Percentiles rank a stretch among this genome's conserved stretches.
Evolutionary conservation across 1,139 yeast genomes (phyloP).

Genomic region (Cylindricascospora bacillispora): DNA sequence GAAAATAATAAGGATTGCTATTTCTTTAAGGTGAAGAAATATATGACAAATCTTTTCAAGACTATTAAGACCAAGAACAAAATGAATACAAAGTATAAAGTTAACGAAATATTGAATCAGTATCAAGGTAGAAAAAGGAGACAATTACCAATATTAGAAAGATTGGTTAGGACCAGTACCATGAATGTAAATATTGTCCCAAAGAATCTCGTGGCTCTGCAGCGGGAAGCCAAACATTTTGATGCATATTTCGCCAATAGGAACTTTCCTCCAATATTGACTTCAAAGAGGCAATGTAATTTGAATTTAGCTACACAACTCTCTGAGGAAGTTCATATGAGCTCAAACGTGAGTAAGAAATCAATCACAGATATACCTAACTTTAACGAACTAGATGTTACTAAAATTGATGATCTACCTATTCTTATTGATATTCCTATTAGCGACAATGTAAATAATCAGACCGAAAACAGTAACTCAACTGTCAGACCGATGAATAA

Average conservation of each 20-base stretch:
- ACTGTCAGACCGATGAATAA: background rate
- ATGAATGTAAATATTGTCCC: too few species aligned
- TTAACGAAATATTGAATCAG: slow-evolving; percentile 22
- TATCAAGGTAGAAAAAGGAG: slow-evolving; percentile 21
- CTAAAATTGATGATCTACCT: slow-evolving; percentile 18
- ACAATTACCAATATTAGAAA: slow-evolving; percentile 25
- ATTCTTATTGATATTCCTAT: slow-evolving; percentile 19
- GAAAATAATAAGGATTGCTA: slow-evolving; percentile 39
- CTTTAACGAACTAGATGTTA: too few species aligned
- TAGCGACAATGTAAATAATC: slow-evolving; percentile 2
- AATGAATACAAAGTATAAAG: slow-evolving; percentile 23
- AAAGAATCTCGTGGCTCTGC: too few species aligned
- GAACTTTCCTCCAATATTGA: too few species aligned
- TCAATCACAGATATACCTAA: too few species aligned
- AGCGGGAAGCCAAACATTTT: too few species aligned
- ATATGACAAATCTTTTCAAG: slow-evolving; percentile 18
- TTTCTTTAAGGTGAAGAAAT: slow-evolving; percentile 46
- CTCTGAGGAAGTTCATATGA: too few species aligned
- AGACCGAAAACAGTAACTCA: background rate
- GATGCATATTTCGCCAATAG: too few species aligned
- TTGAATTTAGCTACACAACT: too few species aligned
- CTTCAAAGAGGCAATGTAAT: too few species aligned
- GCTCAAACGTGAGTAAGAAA: too few species aligned
- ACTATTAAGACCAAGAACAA: slow-evolving; percentile 23
- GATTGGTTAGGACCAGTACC: slow-evolving; percentile 12